These are phyloP conservation scores for Dipsacomyces acuminosporus DNA, from an alignment of 371 early-diverging fungal genomes.

Conservation along the genomic window DNA sequence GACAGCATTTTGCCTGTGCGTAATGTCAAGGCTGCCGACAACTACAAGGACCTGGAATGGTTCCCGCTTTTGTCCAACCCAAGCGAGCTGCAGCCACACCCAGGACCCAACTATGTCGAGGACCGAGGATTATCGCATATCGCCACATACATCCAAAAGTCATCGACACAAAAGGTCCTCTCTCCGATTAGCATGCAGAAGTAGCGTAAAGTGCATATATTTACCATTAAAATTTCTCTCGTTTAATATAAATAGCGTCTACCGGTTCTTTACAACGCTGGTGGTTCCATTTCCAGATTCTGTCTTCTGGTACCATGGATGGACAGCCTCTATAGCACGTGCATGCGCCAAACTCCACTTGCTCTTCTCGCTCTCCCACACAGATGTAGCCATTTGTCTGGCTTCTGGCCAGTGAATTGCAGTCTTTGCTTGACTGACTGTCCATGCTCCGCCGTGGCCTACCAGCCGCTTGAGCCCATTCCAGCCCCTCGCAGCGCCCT, in stretches of 20 bases:
- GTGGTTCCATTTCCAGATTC: background rate
- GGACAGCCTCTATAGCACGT: slow-evolving; percentile 28
- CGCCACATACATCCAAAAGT: slow-evolving; percentile 26
- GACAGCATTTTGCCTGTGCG: slow-evolving; percentile 25
- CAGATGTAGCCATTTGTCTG: background rate
- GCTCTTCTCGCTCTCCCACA: slow-evolving; percentile 17
- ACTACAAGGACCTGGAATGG: slow-evolving; percentile 40
- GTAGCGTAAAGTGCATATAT: no score
- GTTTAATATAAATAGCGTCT: no score
- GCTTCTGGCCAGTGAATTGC: slow-evolving; percentile 12
- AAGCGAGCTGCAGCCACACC: slow-evolving; percentile 21
- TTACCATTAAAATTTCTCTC: no score
- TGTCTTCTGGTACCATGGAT: slow-evolving; percentile 16
- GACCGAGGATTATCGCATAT: slow-evolving; percentile 31
- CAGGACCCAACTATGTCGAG: slow-evolving; percentile 34
- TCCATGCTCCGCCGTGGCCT: background rate
- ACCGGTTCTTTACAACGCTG: background rate
- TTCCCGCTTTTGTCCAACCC: slow-evolving; percentile 28
- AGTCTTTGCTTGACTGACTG: slow-evolving; percentile 1
- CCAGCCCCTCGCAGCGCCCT: slow-evolving; percentile 8
- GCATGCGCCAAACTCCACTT: slow-evolving; percentile 30
- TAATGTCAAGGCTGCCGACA: slow-evolving; percentile 29
- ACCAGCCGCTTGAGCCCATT: slow-evolving; percentile 3
- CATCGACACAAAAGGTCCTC: slow-evolving; percentile 12
- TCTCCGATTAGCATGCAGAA: slow-evolving; percentile 3